Evolutionary conservation across 225 moss, liverwort and hornwort genomes (phyloP), one percentile per base, ranked within the genome.

Genomic region (Marchantia polymorpha): DNA sequence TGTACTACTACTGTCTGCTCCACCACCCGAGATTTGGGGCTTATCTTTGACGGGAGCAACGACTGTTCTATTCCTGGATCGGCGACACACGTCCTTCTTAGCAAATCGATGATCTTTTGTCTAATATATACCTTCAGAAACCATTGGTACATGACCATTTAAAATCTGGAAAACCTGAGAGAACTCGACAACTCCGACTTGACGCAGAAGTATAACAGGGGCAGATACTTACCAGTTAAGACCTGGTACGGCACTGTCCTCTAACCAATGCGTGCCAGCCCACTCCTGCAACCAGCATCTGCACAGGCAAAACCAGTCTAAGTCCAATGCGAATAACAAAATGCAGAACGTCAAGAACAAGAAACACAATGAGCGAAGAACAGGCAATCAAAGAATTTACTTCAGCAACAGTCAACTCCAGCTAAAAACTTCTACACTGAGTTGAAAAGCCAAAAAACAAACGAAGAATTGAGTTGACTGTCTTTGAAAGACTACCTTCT

Each of bases 261-360:
- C 99, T 77, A 99, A 84, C 95, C 93, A 99, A 69, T 93, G 89
- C 27, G 93, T 92, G 79, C 99, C 93, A 76, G 95, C 92, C 95
- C 91, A 99, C 64, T 99, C 95, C 87, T 92, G 95, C 82, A 99
- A 82, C 99, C 95, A 99, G 78, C 93, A 89, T 88, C 99, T 99
- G 87, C 83, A 61, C 78, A 82, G 13, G 16, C 29, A 14, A 50
- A 49, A 77, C 16, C 17, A 13, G 59, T 8, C 23, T 39, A 58
- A 58, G 55, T 55, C 23, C 17, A 75, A 46, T 59, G 29, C 46
- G 2, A 75, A 15, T 59, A 2, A 16, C 75, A 9, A 19, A 75
- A 20, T 9, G 11, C 14, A 20, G 12, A 51, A 12, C 47, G 39
- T 39, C 46, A 11, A 10, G 23, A 52, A n/a, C n/a, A 4, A 55